Percentiles rank a stretch among this genome's conserved stretches.
Evolutionary conservation across 108 stramenopile genomes (phyloP).

Genomic region (Epipyxis sp.): DNA sequence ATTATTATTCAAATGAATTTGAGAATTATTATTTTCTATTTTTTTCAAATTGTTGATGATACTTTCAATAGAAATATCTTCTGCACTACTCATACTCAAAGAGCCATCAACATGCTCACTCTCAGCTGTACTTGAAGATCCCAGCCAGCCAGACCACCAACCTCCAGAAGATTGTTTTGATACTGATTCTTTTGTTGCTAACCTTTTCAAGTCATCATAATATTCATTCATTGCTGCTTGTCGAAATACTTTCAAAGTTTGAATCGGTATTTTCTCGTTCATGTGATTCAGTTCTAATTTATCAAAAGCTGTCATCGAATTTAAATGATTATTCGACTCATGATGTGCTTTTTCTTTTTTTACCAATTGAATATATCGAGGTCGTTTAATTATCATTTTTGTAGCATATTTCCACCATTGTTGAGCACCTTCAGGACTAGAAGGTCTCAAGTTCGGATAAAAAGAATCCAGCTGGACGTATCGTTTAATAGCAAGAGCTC

Average conservation of each 20-base stretch:
- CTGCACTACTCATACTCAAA: background rate
- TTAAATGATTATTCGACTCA: background rate
- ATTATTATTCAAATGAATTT: too few species aligned
- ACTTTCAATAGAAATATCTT: conserved; percentile 1
- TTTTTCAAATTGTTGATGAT: background rate
- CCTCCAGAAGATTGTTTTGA: too few species aligned
- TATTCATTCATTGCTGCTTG: background rate
- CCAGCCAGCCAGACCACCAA: background rate
- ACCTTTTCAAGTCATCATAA: background rate
- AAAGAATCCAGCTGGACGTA: too few species aligned
- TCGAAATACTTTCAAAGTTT: background rate
- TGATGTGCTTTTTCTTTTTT: background rate
- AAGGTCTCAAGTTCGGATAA: background rate
- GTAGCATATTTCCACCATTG: conserved; percentile 23
- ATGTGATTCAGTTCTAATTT: background rate
- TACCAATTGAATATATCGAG: background rate
- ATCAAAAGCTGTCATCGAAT: background rate
- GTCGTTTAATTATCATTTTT: background rate
- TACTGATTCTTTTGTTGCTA: too few species aligned
- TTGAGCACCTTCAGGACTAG: background rate
- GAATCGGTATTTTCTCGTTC: background rate
- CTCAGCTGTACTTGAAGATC: too few species aligned
- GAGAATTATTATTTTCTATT: too few species aligned
- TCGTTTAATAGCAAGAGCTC: too few species aligned
- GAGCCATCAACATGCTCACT: too few species aligned